Base-by-base conservation (phyloP, 202 grass and related monocot genomes). In the Cymbopogon flexuosus region DNA sequence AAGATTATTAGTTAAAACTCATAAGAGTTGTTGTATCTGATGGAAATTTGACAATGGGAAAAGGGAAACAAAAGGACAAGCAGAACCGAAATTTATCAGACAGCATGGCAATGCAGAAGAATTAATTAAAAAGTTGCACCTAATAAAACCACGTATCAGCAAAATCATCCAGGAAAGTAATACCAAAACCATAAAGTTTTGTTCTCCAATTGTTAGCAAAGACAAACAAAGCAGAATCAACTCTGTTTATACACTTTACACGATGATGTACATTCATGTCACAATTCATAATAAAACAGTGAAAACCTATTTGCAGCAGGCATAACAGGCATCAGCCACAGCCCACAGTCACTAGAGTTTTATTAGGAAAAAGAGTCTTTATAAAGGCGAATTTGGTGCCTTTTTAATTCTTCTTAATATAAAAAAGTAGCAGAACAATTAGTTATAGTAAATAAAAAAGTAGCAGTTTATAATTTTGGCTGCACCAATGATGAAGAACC, bases 1-100 rank as follows among this genome's bases (percentile, higher is more conserved):
- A 94, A 94, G 76, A 91, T 93, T 85, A 83, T 84, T 68, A 92
- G 51, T 97, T 81, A 92, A 93, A 85, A 91, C 61, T 77, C 77
- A 75, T 57, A 87, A 72, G 76, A 59, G 65, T 83, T 73, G 64
- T 82, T 62, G 29, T 57, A 74, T 81, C 84, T 73, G 60, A 63
- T 84, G 57, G 78, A 66, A 13, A 87, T 66, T 88, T 75, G 75
- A 37, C 80, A 57, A 85, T 15, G 62, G 75, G 42, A 58, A 65
- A 76, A 67, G 42, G 15, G 58, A 68, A 65, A 76, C 16, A 27
- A 49, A 77, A 54, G 15, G 30, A 39, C 51, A 35, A 83, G 33
- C 71, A 79, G 52, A 21, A 81, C 8, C 13, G 16, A 40, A 29
- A 45, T 54, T 10, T 9, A 9, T 43, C 75, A 72, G 57, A 72